Percentiles rank a stretch among this genome's conserved stretches.
phyloP scores from a whole-genome alignment of 2,329 filamentous ascomycete species.

The Hypoxylon sp. region DNA sequence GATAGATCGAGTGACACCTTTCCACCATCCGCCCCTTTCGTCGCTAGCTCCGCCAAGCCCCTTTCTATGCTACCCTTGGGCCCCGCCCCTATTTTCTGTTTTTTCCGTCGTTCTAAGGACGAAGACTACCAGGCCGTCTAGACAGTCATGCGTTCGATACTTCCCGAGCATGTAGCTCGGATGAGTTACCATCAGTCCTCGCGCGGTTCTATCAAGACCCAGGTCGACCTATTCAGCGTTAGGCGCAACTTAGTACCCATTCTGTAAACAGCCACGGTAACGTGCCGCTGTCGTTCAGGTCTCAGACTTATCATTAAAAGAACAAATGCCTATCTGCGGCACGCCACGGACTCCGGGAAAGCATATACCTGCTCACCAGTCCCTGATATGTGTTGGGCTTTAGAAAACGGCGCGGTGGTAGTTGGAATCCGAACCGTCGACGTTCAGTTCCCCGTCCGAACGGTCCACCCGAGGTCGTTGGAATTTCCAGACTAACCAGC shows the following conservation, averaged over 20 bases:
- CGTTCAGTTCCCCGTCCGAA: slow-evolving; percentile 13
- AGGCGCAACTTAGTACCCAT: not conserved
- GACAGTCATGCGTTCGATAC: too few species aligned
- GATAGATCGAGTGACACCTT: not conserved
- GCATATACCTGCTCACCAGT: not conserved
- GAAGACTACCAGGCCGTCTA: too few species aligned
- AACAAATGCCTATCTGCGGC: not conserved
- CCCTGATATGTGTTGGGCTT: not conserved
- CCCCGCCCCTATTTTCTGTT: too few species aligned
- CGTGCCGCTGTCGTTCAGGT: not conserved
- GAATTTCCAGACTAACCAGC: slow-evolving; percentile 12
- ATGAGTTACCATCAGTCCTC: not conserved
- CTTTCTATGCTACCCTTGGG: not conserved
- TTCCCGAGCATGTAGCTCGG: too few species aligned
- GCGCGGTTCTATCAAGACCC: not conserved
- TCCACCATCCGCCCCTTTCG: not conserved
- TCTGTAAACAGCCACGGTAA: not conserved
- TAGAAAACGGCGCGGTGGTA: not conserved
- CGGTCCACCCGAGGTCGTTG: slow-evolving; percentile 26
- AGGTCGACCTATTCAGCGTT: not conserved
- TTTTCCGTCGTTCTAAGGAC: too few species aligned
- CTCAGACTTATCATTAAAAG: not conserved
- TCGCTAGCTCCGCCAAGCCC: not conserved
- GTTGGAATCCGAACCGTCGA: not conserved
- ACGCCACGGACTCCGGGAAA: not conserved